Evolutionary conservation across 129 eudicot species (phyloP).

Genomic region (Artemisia annua): DNA sequence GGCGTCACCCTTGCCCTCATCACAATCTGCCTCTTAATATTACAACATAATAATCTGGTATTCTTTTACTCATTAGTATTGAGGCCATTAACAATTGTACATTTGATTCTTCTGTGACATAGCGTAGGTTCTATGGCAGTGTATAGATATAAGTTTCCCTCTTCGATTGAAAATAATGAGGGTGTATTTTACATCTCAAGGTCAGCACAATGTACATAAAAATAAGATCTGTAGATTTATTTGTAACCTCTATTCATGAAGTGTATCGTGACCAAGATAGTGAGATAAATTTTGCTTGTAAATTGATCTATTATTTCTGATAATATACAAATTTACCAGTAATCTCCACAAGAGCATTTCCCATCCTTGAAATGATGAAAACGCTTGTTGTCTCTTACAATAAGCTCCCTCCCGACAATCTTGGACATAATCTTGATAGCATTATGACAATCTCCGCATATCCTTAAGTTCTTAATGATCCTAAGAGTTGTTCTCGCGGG

Average conservation of each 20-base stretch:
- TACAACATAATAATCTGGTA: slow-evolving; percentile 22
- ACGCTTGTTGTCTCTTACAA: slow-evolving; percentile 84
- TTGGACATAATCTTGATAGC: slow-evolving; percentile 89
- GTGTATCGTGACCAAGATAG: slow-evolving; percentile 16
- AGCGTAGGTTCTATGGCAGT: slow-evolving; percentile 30
- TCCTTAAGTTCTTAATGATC: slow-evolving; percentile 84
- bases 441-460: slow-evolving; percentile 90
- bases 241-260: slow-evolving; percentile 23
- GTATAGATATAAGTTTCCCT: slow-evolving; percentile 17
- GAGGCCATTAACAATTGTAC: slow-evolving; percentile 28
- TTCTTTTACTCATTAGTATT: slow-evolving; percentile 26
- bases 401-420: slow-evolving; percentile 85
- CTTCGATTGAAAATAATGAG: slow-evolving; percentile 33
- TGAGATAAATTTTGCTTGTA: not conserved
- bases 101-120: slow-evolving; percentile 33
- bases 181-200: slow-evolving; percentile 28
- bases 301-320: not conserved
- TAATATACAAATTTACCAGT: slow-evolving; percentile 46
- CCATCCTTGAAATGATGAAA: slow-evolving; percentile 93
- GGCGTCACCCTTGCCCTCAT: slow-evolving; percentile 42
- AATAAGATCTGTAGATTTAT: slow-evolving; percentile 20
- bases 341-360: slow-evolving; percentile 83
- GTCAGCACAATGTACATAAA: slow-evolving; percentile 30
- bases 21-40: slow-evolving; percentile 32
- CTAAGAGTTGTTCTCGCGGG: slow-evolving; percentile 36